Base-by-base conservation (phyloP, 306 rosid genomes). In the Luffa acutangula region DNA sequence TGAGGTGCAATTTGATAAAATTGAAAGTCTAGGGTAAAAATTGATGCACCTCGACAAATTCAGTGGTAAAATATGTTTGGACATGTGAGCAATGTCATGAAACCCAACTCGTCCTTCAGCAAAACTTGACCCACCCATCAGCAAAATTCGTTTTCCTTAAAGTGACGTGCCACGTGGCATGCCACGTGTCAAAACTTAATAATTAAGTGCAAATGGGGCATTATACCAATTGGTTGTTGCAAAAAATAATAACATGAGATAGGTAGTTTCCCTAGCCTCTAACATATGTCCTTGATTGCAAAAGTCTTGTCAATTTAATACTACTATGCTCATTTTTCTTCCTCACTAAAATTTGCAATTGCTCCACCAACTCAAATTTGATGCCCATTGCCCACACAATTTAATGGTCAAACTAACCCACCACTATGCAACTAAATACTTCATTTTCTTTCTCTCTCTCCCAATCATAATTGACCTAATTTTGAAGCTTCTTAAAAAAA, bases 371-470 rank as follows among this genome's bases (percentile, higher is more conserved):
- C 42, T 62, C 69, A 62, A 62, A 33, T 62, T 60, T 60, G 17
- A 31, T 31, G 66, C 65, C 14, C 34, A 9, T 59, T 59, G 65
- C 66, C 66, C 72, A 65, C 72, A 65, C 46, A 15, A 65, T 37
- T 66, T 66, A 66, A 37, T 66, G 49, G 14, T 66, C 73, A 66
- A 66, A 66, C 73, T 66, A 66, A 39, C 73, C 73, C 73, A 65
- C 73, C 73, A 7, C 73, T 11, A 65, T 66, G 49, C 49, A 66
- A 15, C 46, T 14, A 36, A 33, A 62, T 63, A 15, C 25, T 17
- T 54, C 15, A 11, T 33, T 62, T 13, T 0, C 34, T 58, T 13
- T 0, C 34, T 58, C 10, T 59, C 36, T 10, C 36, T 25, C 36
- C 21, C 3, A 2, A n/a, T 58, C 36, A 58, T 5, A 58, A 9